These are phyloP conservation scores for Plasmodium blacklocki DNA, from an alignment of 169 alveolate genomes.

Conservation along the genomic window DNA sequence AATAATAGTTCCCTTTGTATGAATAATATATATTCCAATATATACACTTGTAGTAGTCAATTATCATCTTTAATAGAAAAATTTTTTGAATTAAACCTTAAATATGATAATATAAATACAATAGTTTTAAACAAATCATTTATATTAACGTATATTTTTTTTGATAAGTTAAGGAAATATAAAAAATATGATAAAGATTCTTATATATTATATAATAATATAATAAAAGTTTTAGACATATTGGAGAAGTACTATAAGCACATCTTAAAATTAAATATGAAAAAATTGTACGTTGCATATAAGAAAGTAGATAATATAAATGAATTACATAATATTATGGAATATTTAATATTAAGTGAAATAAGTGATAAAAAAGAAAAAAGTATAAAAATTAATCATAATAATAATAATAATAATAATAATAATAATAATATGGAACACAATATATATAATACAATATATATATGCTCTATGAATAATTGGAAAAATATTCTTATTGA, in stretches of 20 bases:
- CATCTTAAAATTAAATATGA: slow-evolving; percentile 7
- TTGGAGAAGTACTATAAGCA: slow-evolving; percentile 31
- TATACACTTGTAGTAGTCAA: too few relatives aligned
- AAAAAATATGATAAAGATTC: slow-evolving; percentile 30
- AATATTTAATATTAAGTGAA: background rate
- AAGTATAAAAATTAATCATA: background rate
- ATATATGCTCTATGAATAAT: too few relatives aligned
- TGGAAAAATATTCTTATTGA: slow-evolving; percentile 9
- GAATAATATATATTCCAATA: too few relatives aligned
- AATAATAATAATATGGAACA: background rate
- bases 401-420: background rate
- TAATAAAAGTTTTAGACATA: slow-evolving; percentile 28
- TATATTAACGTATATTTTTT: slow-evolving; percentile 32
- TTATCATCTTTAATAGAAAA: slow-evolving; percentile 50
- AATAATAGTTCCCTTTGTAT: background rate
- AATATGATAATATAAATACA: slow-evolving; percentile 12
- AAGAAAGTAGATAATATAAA: background rate
- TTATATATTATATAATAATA: slow-evolving; percentile 27
- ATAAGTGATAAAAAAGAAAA: background rate
- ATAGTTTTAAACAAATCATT: slow-evolving; percentile 28
- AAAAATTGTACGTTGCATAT: background rate
- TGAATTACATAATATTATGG: background rate
- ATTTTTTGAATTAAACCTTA: slow-evolving; percentile 9
- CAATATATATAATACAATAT: too few relatives aligned
- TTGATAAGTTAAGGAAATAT: slow-evolving; percentile 41